phyloP scores from a whole-genome alignment of 176 grass and related monocot species.

The Oryza coarctata region DNA sequence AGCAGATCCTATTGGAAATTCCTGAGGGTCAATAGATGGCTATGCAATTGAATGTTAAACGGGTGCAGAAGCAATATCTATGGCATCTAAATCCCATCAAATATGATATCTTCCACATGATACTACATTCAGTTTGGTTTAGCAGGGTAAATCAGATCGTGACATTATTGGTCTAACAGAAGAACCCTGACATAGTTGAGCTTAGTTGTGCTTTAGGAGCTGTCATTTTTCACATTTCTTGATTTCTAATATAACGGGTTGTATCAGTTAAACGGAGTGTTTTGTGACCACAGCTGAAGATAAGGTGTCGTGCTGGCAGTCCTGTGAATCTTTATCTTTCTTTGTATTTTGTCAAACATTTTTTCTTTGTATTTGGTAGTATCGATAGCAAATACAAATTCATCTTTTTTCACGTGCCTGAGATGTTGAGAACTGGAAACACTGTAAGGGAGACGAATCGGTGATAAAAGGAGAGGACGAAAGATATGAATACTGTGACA shows the following conservation, averaged over 20 bases:
- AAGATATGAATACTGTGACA: background rate
- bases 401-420: background rate
- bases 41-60: constrained; percentile 73
- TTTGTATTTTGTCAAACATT: background rate
- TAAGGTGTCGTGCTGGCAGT: background rate
- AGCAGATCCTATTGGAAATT: constrained; percentile 63
- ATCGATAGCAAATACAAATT: background rate
- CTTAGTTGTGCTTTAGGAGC: background rate
- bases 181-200: constrained; percentile 18
- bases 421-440: background rate
- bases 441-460: background rate
- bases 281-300: background rate
- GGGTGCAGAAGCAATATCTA: constrained; percentile 80
- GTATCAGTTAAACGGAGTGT: background rate
- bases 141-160: constrained; percentile 58
- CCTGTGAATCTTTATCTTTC: background rate
- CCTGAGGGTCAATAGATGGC: constrained; percentile 41
- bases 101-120: constrained; percentile 93
- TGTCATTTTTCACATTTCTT: background rate
- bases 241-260: background rate
- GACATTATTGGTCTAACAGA: background rate
- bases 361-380: background rate
- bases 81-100: constrained; percentile 67
- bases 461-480: background rate
- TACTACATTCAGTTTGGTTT: constrained; percentile 86